Evolutionary conservation across 2,329 filamentous ascomycete genomes (phyloP).

Genomic region (Trichoderma brevicompactum): DNA sequence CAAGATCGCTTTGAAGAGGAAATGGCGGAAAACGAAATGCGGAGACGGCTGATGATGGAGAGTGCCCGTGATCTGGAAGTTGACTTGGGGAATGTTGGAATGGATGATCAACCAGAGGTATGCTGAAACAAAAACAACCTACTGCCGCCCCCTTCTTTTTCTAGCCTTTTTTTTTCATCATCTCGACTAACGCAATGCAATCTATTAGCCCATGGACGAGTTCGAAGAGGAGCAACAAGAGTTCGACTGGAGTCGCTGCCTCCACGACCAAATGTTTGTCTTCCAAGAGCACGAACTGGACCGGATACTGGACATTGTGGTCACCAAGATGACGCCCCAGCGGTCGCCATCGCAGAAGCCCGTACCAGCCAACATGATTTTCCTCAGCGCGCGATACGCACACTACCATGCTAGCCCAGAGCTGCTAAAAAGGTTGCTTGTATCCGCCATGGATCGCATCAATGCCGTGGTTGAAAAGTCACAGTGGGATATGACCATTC

Average conservation of each 20-base stretch:
- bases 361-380: slow-evolving; percentile 95
- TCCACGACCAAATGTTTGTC: slow-evolving; percentile 99
- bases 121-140: slow-evolving; percentile 34
- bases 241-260: slow-evolving; percentile 92
- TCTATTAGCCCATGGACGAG: slow-evolving; percentile 68
- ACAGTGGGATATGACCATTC: slow-evolving; percentile 99
- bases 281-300: slow-evolving; percentile 95
- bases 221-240: slow-evolving; percentile 88
- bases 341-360: slow-evolving; percentile 96
- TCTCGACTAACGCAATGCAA: not conserved
- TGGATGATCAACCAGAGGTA: slow-evolving; percentile 94
- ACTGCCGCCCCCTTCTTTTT: not conserved
- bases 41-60: slow-evolving; percentile 98
- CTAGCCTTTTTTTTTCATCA: no score
- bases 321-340: slow-evolving; percentile 97
- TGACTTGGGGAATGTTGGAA: slow-evolving; percentile 90
- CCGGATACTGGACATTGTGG: slow-evolving; percentile 90
- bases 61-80: slow-evolving; percentile 96
- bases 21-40: slow-evolving; percentile 94
- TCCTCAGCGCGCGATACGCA: slow-evolving; percentile 92
- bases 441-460: slow-evolving; percentile 91
- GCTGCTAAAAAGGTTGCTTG: slow-evolving; percentile 77
- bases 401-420: slow-evolving; percentile 93
- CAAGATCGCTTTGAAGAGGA: slow-evolving; percentile 97
- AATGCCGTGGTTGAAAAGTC: slow-evolving; percentile 94